These are phyloP conservation scores for Cenchrus americanus DNA, from an alignment of 176 grass and related monocot species.

Conservation along the genomic window DNA sequence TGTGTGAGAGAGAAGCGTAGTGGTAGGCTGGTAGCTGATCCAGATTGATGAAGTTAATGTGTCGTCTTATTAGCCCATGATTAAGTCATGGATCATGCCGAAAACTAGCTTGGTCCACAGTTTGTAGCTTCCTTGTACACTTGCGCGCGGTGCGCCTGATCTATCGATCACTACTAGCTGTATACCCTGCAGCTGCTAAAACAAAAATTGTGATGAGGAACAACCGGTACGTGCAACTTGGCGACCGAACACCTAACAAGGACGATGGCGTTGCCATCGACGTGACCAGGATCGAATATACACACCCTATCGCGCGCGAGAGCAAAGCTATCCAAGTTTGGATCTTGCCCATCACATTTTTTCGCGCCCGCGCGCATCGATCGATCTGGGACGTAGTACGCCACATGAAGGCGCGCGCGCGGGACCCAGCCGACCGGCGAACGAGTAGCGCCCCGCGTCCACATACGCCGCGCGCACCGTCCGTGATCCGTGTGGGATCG, in stretches of 20 bases:
- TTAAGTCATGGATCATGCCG: background rate
- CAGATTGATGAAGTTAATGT: constrained; percentile 20
- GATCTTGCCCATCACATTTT: background rate
- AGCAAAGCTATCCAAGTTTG: background rate
- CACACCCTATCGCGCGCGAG: background rate
- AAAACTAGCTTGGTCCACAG: background rate
- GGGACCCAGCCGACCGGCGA: background rate
- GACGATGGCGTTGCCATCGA: constrained; percentile 8
- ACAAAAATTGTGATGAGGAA: background rate
- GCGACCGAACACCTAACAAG: constrained; percentile 6
- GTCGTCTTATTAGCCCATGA: background rate
- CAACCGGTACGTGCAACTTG: constrained; percentile 3
- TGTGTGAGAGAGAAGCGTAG: background rate
- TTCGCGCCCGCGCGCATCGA: no score
- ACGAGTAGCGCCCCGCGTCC: background rate
- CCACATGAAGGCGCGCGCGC: background rate
- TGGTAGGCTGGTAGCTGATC: background rate
- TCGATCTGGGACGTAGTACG: no score
- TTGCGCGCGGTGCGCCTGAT: background rate
- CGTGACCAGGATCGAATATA: constrained; percentile 13
- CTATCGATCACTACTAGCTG: background rate
- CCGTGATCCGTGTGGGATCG: constrained; percentile 29
- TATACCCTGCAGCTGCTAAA: background rate
- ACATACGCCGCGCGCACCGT: background rate
- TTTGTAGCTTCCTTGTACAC: background rate